phyloP scores from a whole-genome alignment of 2,329 filamentous ascomycete species.

The Geosmithia putterillii region DNA sequence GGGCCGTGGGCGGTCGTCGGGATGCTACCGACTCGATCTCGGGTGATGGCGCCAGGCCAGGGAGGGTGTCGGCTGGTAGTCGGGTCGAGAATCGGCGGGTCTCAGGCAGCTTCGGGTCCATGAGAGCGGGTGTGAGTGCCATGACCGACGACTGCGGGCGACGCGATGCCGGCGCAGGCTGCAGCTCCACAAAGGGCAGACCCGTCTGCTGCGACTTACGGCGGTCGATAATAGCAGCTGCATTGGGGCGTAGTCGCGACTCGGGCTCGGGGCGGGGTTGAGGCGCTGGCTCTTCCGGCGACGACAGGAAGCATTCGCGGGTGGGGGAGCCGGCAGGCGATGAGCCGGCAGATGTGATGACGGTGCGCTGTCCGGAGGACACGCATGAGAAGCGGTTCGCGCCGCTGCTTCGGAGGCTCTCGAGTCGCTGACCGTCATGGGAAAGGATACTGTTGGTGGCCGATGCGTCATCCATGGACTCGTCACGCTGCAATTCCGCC shows the following conservation, averaged over 20 bases:
- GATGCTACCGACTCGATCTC: constrained; percentile 1
- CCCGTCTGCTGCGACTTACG: constrained; percentile 38
- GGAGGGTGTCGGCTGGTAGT: not conserved
- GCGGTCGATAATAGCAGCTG: constrained; percentile 35
- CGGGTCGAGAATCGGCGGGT: constrained; percentile 27
- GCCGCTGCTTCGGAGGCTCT: constrained; percentile 41
- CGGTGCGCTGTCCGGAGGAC: constrained; percentile 48
- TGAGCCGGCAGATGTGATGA: constrained; percentile 45
- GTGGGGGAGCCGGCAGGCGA: constrained; percentile 46
- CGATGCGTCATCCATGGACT: constrained; percentile 40
- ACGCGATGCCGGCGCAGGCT: not conserved
- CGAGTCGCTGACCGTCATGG: constrained; percentile 45
- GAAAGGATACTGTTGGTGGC: constrained; percentile 44
- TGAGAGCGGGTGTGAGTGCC: constrained; percentile 4
- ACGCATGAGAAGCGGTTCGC: constrained; percentile 45
- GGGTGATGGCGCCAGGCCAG: not conserved
- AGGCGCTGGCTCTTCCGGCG: constrained; percentile 8
- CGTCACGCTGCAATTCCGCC: constrained; percentile 19
- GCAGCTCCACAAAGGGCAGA: constrained; percentile 27
- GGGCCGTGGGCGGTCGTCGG: constrained; percentile 27
- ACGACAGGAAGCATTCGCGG: constrained; percentile 31
- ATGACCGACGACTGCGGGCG: constrained; percentile 9
- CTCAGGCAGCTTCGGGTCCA: constrained; percentile 3
- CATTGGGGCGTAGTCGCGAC: constrained; percentile 36
- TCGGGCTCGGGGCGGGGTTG: constrained; percentile 12